Evolutionary conservation across 1,139 yeast genomes (phyloP).

Genomic region (Zygosaccharomyces sapae): DNA sequence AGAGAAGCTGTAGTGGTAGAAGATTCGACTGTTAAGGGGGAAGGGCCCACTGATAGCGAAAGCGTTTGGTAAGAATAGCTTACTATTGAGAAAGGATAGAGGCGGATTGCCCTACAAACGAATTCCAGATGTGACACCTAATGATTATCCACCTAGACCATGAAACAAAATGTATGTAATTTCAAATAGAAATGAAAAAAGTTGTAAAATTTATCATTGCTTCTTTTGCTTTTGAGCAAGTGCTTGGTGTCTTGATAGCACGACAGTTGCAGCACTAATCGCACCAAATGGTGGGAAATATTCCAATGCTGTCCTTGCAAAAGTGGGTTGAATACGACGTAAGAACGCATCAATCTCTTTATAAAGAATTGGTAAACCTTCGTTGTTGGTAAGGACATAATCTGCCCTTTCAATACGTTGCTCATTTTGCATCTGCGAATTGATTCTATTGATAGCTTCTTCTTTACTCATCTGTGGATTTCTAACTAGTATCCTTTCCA

Average conservation of each 20-base stretch:
- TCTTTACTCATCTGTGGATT: constrained; percentile 62
- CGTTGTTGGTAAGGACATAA: constrained; percentile 61
- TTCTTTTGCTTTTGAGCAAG: constrained; percentile 12
- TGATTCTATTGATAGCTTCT: constrained; percentile 70
- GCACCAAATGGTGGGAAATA: constrained; percentile 57
- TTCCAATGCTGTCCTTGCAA: constrained; percentile 40
- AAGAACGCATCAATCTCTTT: constrained; percentile 47
- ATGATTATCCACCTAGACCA: constrained; percentile 32
- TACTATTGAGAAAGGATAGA: constrained; percentile 33
- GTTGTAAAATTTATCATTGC: constrained; percentile 9
- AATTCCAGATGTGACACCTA: constrained; percentile 32
- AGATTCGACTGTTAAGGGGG: constrained; percentile 16
- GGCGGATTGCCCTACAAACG: constrained; percentile 37
- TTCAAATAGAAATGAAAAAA: constrained; percentile 1
- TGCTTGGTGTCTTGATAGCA: constrained; percentile 22
- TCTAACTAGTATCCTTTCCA: constrained; percentile 57
- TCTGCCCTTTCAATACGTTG: constrained; percentile 61
- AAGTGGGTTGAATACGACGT: constrained; percentile 44
- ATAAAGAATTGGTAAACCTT: constrained; percentile 47
- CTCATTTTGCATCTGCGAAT: constrained; percentile 67
- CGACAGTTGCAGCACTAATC: constrained; percentile 46
- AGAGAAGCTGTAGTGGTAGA: constrained; percentile 31
- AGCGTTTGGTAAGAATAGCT: constrained; percentile 35
- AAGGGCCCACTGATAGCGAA: constrained; percentile 32
- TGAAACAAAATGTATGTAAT: constrained; percentile 3